Conservation (phyloP, 345 rosid species). For the Hevea brasiliensis region DNA sequence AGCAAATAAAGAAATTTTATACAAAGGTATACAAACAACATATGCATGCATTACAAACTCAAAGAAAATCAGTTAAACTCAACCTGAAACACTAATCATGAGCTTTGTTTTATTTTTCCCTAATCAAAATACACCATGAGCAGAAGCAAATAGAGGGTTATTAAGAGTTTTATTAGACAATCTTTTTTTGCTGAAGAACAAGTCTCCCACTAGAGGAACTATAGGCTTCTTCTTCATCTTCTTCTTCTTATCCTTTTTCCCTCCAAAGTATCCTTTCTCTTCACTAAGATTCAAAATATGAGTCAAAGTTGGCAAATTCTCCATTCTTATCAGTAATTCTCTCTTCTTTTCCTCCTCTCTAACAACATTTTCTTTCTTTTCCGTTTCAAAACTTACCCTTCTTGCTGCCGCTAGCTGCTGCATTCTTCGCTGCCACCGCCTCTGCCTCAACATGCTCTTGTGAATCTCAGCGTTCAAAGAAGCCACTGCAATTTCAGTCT, state of each 20-base stretch:
- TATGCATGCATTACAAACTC: neutral
- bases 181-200: slow-evolving; percentile 55
- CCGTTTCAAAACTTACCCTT: slow-evolving; percentile 22
- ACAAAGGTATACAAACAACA: neutral
- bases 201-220: slow-evolving; percentile 70
- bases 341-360: slow-evolving; percentile 45
- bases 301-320: slow-evolving; percentile 50
- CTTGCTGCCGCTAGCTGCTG: neutral
- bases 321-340: slow-evolving; percentile 46
- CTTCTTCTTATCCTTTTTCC: slow-evolving; percentile 32
- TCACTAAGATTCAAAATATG: slow-evolving; percentile 59
- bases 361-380: slow-evolving; percentile 16
- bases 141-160: slow-evolving; percentile 46
- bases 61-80: neutral
- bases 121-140: slow-evolving; percentile 33
- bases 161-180: slow-evolving; percentile 21
- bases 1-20: neutral
- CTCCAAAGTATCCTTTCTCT: slow-evolving; percentile 22
- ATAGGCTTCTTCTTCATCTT: slow-evolving; percentile 83
- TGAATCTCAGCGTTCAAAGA: slow-evolving; percentile 74
- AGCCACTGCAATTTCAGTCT: slow-evolving; percentile 75
- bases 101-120: neutral
- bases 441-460: slow-evolving; percentile 60
- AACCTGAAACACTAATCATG: neutral
- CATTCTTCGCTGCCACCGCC: slow-evolving; percentile 46